Base-by-base conservation (phyloP, 805 yeast species). In the Schwanniomyces vanrijiae region DNA sequence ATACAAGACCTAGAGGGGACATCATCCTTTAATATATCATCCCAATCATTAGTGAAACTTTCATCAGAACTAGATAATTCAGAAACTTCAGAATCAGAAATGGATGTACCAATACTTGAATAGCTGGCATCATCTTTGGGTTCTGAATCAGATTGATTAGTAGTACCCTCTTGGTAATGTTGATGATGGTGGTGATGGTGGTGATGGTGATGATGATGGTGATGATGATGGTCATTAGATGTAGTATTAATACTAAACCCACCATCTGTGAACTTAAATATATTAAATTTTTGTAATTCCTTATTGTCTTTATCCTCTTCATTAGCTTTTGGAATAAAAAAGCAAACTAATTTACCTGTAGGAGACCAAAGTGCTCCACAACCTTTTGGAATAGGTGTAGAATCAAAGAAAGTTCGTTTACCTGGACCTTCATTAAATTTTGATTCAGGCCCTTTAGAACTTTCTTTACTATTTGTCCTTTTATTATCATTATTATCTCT, bases 291-390 rank as follows among this genome's bases (percentile, higher is more conserved):
- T 38, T 81, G 76, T 22, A 75, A 66, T 65, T 55, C 68, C 69
- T 53, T 72, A 67, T 34, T 71, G 66, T 58, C 56, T 8, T 59
- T 65, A 11, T 58, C 58, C 40, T 67, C 74, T 40, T 67, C 74
- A 26, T 49, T 45, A 4, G 48, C 42, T 42, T 79, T 80, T 0
- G 86, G 83, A 8, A 85, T 78, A 65, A 89, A 90, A 58, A 91
- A 91, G 59, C 96, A 88, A 1, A 91, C 85, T 43, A 91, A 69
- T 48, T 81, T 81, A 0, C 97, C 97, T 3, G 81, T 77, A 10
- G 82, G 77, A 0, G 95, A 76, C 96, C 97, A 91, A 1, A 81
- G 72, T 0, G 96, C 97, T 8, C 97, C 97, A 69, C 96, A 91
- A 8, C 90, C 94, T 59, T 88, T 90, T 0, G 97, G 97, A 11